Conservation (phyloP, 345 rosid genomes). For the Salix purpurea region DNA sequence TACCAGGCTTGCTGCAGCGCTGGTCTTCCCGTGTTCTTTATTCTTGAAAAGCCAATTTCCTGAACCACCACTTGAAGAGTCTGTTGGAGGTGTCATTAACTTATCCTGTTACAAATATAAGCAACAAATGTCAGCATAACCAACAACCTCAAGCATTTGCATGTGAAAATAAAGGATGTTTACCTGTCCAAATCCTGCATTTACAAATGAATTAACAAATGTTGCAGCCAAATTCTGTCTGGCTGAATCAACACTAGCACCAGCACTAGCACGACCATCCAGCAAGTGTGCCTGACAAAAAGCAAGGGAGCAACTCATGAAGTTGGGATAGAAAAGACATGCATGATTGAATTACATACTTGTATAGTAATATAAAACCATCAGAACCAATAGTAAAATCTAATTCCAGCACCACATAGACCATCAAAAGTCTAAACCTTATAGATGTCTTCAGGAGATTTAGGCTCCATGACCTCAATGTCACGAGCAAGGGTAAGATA, state of each 20-base stretch:
- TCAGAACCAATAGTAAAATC: not conserved
- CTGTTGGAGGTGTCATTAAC: conserved; percentile 79
- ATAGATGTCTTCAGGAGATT: conserved; percentile 90
- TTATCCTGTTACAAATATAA: conserved; percentile 58
- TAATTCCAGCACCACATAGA: not conserved
- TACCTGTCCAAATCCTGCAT: conserved; percentile 98
- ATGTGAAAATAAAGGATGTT: conserved; percentile 8
- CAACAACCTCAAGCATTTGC: not conserved
- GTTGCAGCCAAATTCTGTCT: conserved; percentile 92
- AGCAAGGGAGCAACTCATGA: conserved; percentile 7
- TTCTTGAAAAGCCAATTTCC: conserved; percentile 95
- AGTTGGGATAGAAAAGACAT: conserved; percentile 10
- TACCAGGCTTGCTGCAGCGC: conserved; percentile 97
- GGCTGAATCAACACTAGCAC: conserved; percentile 83
- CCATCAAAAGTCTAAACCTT: conserved; percentile 48
- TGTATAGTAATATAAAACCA: not conserved
- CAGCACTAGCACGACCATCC: conserved; percentile 80
- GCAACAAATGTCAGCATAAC: conserved; percentile 5
- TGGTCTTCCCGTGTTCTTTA: conserved; percentile 89
- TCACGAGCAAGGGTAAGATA: conserved; percentile 95
- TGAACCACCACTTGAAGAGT: conserved; percentile 60
- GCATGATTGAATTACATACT: not conserved
- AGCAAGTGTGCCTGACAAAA: conserved; percentile 76
- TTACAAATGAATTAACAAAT: conserved; percentile 94
- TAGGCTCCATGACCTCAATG: conserved; percentile 99